These are phyloP conservation scores for Multifurca ochricompacta DNA, from an alignment of 768 basidiomycete species.

Conservation along the genomic window DNA sequence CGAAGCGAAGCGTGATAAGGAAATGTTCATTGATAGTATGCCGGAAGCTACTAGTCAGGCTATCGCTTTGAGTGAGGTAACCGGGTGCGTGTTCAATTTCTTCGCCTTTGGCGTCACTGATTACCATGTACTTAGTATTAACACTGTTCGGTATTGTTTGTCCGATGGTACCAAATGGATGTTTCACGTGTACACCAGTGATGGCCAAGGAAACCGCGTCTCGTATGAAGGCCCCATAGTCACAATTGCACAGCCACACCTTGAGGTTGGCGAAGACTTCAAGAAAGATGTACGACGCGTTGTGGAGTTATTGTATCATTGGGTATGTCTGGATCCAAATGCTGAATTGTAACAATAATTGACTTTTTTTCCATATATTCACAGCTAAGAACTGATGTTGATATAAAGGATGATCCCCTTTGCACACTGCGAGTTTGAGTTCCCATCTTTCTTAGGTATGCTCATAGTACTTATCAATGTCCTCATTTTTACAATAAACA, in stretches of 20 bases:
- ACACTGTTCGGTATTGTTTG: no score
- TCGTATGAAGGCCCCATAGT: background rate
- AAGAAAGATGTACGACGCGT: background rate
- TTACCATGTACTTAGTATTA: no score
- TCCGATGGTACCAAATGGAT: no score
- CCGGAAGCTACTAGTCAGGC: no score
- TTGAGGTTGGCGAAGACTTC: background rate
- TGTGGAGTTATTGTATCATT: background rate
- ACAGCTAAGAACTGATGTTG: background rate
- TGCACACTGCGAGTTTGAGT: no score
- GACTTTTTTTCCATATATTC: background rate
- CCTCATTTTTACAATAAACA: no score
- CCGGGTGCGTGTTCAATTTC: background rate
- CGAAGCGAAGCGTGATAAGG: background rate
- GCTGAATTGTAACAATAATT: background rate
- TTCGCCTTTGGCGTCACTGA: no score
- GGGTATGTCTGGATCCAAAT: background rate
- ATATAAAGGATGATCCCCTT: background rate
- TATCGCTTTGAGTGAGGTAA: background rate
- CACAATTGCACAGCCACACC: background rate
- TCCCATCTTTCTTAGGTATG: no score
- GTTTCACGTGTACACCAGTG: background rate
- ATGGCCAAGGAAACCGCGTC: background rate
- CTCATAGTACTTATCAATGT: no score
- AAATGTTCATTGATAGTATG: no score